Conservation (phyloP, 1,139 yeast genomes). For the Blastobotrys buckinghamii region DNA sequence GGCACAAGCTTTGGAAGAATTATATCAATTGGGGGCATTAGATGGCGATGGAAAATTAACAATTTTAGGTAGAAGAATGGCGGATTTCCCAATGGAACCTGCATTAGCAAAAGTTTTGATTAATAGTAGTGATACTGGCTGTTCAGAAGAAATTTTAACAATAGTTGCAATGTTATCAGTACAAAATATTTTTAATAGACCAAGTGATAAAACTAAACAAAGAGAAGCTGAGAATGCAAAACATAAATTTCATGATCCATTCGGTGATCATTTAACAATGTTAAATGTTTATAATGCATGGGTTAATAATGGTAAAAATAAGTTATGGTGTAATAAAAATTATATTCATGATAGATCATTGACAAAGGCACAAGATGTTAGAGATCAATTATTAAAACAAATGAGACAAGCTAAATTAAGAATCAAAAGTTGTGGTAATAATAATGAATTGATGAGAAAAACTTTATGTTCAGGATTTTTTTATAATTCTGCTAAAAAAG, state of each 20-base stretch:
- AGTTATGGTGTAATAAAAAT: slow-evolving; percentile 76
- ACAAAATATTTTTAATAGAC: slow-evolving; percentile 78
- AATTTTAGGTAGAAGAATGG: slow-evolving; percentile 70
- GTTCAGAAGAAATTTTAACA: slow-evolving; percentile 77
- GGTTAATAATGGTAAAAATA: slow-evolving; percentile 55
- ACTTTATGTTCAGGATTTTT: slow-evolving; percentile 86
- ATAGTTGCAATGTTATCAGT: slow-evolving; percentile 91
- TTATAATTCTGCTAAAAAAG: slow-evolving; percentile 75
- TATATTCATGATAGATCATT: slow-evolving; percentile 77
- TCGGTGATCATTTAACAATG: slow-evolving; percentile 84
- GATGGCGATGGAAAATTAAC: slow-evolving; percentile 78
- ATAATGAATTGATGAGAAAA: slow-evolving; percentile 49
- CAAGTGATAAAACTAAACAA: slow-evolving; percentile 66
- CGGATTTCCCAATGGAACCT: slow-evolving; percentile 96
- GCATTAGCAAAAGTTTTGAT: slow-evolving; percentile 76
- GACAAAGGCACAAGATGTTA: slow-evolving; percentile 71
- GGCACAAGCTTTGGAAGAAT: slow-evolving; percentile 73
- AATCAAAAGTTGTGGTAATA: slow-evolving; percentile 50
- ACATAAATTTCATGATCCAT: slow-evolving; percentile 65
- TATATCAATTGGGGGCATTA: slow-evolving; percentile 75
- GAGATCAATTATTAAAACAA: slow-evolving; percentile 61
- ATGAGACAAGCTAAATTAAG: slow-evolving; percentile 51
- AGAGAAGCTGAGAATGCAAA: slow-evolving; percentile 66
- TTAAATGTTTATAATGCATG: slow-evolving; percentile 78
- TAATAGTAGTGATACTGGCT: slow-evolving; percentile 63